These are phyloP conservation scores for Pigoraptor vietnamica DNA, from an alignment of 78 protist genomes.

Conservation along the genomic window DNA sequence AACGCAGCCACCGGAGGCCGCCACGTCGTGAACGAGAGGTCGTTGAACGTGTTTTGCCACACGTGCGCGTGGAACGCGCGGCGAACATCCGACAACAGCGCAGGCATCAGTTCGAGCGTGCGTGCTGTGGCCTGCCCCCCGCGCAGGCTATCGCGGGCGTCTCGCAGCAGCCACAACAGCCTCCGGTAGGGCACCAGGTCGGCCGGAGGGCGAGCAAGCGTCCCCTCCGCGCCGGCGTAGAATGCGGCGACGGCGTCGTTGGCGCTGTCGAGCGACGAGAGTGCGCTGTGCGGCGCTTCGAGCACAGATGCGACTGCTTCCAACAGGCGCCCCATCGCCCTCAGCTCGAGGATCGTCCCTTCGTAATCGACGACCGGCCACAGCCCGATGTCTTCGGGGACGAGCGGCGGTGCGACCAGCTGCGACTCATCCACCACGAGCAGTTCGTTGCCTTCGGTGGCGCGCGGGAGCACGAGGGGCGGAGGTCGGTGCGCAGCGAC, in stretches of 20 bases:
- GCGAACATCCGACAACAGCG: background rate
- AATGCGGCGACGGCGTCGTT: background rate
- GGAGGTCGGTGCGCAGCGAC: background rate
- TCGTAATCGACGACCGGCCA: background rate
- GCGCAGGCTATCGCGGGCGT: too few relatives aligned
- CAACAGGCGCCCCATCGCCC: background rate
- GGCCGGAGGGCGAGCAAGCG: background rate
- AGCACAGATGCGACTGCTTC: background rate
- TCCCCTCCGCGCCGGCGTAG: background rate
- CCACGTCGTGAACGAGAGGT: background rate
- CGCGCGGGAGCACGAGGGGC: background rate
- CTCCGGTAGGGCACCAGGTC: background rate
- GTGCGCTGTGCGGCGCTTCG: too few relatives aligned
- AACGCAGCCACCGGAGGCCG: background rate
- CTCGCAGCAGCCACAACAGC: background rate
- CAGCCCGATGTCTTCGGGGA: background rate
- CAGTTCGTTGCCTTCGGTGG: background rate
- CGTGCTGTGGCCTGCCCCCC: background rate
- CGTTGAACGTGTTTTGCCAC: background rate
- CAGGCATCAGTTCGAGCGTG: background rate
- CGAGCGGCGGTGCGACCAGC: background rate
- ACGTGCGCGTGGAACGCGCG: background rate
- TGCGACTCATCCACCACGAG: background rate
- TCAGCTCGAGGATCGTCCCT: background rate
- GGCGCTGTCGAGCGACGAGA: too few relatives aligned